Percentiles rank a stretch among this genome's conserved stretches.
Evolutionary conservation across 2,329 filamentous ascomycete genomes (phyloP).

Genomic region (Ophiocordyceps camponoti-rufipedis): DNA sequence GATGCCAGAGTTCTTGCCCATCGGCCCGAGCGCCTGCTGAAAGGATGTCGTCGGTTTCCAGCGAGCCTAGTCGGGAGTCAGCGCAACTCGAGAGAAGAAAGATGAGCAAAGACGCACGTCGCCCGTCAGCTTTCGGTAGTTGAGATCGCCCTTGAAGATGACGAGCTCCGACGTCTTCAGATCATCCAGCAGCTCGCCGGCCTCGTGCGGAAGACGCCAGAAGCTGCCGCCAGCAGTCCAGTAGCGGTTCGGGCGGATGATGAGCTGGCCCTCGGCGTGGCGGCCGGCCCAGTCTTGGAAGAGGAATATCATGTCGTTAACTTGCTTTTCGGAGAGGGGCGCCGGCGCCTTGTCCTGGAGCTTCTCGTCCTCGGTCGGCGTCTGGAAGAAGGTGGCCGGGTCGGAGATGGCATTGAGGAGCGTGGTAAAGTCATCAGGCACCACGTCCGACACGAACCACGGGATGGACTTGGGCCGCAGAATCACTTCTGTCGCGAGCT

Average conservation of each 20-base stretch:
- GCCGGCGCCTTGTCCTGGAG: slow-evolving; percentile 36
- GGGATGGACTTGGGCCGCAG: slow-evolving; percentile 89
- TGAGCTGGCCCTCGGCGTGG: slow-evolving; percentile 68
- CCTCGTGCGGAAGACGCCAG: slow-evolving; percentile 63
- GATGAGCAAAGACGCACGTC: slow-evolving; percentile 43
- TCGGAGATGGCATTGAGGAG: slow-evolving; percentile 64
- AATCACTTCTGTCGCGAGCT: slow-evolving; percentile 71
- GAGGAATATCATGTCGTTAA: slow-evolving; percentile 50
- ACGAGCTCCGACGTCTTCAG: slow-evolving; percentile 71
- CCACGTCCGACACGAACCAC: slow-evolving; percentile 95
- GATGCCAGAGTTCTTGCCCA: slow-evolving; percentile 66
- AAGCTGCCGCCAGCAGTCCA: slow-evolving; percentile 82
- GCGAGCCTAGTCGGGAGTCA: slow-evolving; percentile 9
- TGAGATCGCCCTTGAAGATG: slow-evolving; percentile 93
- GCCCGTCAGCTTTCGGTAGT: slow-evolving; percentile 81
- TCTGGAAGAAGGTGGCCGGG: slow-evolving; percentile 63
- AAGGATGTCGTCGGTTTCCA: slow-evolving; percentile 89
- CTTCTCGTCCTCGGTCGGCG: slow-evolving; percentile 48
- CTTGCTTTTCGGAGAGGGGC: slow-evolving; percentile 49
- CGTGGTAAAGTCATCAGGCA: slow-evolving; percentile 70
- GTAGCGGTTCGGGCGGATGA: slow-evolving; percentile 70
- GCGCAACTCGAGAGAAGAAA: background rate
- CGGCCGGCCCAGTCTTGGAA: slow-evolving; percentile 67
- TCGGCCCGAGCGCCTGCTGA: slow-evolving; percentile 62
- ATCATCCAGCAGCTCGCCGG: slow-evolving; percentile 53